Conservation (phyloP, 352 stramenopile species). For the Hyaloperonospora arabidopsidis region DNA sequence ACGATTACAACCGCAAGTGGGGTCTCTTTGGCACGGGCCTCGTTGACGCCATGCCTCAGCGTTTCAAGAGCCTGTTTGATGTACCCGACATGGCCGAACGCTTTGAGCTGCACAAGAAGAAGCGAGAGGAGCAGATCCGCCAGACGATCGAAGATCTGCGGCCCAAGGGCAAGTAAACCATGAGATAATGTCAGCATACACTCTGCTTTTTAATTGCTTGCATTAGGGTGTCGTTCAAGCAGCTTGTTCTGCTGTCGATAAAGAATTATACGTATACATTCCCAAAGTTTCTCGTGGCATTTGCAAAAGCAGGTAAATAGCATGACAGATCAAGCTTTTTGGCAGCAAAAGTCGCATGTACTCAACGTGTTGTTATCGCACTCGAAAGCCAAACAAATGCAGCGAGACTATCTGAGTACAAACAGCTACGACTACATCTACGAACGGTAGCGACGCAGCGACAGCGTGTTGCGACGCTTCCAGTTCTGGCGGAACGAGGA, state of each 20-base stretch:
- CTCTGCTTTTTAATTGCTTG: not conserved
- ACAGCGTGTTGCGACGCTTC: slow-evolving; percentile 97
- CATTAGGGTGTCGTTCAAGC: no score
- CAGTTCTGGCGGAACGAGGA: slow-evolving; percentile 95
- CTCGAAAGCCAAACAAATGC: slow-evolving; percentile 18
- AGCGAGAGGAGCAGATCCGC: slow-evolving; percentile 61
- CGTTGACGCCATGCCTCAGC: slow-evolving; percentile 55
- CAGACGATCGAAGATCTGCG: slow-evolving; percentile 68
- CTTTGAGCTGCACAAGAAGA: slow-evolving; percentile 63
- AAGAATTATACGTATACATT: no score
- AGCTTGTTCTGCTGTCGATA: no score
- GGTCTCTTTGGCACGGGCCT: slow-evolving; percentile 78
- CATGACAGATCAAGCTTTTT: no score
- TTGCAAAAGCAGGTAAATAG: no score
- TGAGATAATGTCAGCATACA: not conserved
- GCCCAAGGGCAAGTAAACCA: slow-evolving; percentile 50
- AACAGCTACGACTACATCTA: slow-evolving; percentile 38
- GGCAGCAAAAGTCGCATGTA: slow-evolving; percentile 40
- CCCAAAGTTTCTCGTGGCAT: no score
- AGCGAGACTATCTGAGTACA: slow-evolving; percentile 24
- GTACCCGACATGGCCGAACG: slow-evolving; percentile 62
- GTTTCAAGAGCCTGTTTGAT: slow-evolving; percentile 55
- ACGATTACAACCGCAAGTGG: slow-evolving; percentile 73
- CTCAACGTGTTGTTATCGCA: slow-evolving; percentile 25
- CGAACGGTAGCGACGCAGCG: slow-evolving; percentile 97